Evolutionary conservation across 1,284 basidiomycete genomes (phyloP).

Genomic region (Pyrrhoderma lamaoense): DNA sequence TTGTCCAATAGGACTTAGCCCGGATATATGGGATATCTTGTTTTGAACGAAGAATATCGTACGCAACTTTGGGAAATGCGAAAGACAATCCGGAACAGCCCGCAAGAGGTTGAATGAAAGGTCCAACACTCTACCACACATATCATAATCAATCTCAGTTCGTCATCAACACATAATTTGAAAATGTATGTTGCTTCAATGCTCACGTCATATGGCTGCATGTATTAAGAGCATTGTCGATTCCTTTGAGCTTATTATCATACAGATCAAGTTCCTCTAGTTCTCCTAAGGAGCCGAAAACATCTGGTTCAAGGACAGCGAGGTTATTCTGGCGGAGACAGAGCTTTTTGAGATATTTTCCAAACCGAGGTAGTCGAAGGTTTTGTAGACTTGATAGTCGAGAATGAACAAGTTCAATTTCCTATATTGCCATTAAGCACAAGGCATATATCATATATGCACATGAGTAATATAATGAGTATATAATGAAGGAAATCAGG

Average conservation of each 20-base stretch:
- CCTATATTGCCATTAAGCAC: slow-evolving; percentile 39
- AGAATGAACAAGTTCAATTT: slow-evolving; percentile 85
- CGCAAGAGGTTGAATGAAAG: slow-evolving; percentile 92
- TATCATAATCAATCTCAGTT: no score
- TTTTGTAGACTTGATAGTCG: slow-evolving; percentile 61
- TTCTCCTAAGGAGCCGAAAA: slow-evolving; percentile 56
- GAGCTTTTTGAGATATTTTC: slow-evolving; percentile 60
- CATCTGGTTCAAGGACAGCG: slow-evolving; percentile 59
- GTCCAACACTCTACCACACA: slow-evolving; percentile 83
- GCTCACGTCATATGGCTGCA: slow-evolving; percentile 63
- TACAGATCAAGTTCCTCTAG: slow-evolving; percentile 92
- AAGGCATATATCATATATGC: no score
- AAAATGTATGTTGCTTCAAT: not conserved
- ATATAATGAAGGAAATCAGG: not conserved
- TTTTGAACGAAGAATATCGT: slow-evolving; percentile 96
- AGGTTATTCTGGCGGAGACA: slow-evolving; percentile 90
- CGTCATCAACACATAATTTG: no score
- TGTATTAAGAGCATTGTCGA: slow-evolving; percentile 61
- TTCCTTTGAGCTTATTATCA: slow-evolving; percentile 82
- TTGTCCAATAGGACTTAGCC: slow-evolving; percentile 87
- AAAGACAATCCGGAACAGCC: slow-evolving; percentile 56
- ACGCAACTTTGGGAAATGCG: slow-evolving; percentile 52
- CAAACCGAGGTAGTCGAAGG: slow-evolving; percentile 68
- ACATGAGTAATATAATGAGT: not conserved
- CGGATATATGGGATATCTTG: slow-evolving; percentile 73